Conservation (phyloP, 2,329 filamentous ascomycete species). For the Acarospora socialis region DNA sequence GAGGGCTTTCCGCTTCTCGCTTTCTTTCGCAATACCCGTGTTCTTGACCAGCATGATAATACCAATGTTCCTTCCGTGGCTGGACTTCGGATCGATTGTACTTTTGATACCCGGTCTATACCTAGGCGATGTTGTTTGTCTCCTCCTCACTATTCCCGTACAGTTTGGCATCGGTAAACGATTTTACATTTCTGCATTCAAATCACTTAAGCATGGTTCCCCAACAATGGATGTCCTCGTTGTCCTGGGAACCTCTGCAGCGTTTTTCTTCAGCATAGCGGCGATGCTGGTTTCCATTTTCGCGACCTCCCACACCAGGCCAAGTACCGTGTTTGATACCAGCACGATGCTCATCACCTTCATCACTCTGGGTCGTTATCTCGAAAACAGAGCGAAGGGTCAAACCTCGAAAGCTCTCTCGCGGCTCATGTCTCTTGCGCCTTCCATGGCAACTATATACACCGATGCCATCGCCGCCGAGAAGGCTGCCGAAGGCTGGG, state of each 20-base stretch:
- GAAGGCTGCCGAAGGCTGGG: slow-evolving; percentile 75
- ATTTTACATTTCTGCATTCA: slow-evolving; percentile 88
- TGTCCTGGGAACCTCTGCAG: slow-evolving; percentile 81
- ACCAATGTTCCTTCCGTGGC: slow-evolving; percentile 62
- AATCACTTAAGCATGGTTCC: slow-evolving; percentile 75
- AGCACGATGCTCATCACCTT: slow-evolving; percentile 98
- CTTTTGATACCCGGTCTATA: slow-evolving; percentile 61
- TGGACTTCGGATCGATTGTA: slow-evolving; percentile 62
- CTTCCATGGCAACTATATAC: slow-evolving; percentile 95
- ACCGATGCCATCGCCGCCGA: slow-evolving; percentile 85
- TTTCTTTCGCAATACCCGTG: slow-evolving; percentile 76
- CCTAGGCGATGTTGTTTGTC: slow-evolving; percentile 73
- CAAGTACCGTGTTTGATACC: slow-evolving; percentile 87
- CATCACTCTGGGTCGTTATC: slow-evolving; percentile 74
- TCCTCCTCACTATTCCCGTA: slow-evolving; percentile 75
- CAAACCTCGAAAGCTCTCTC: slow-evolving; percentile 92
- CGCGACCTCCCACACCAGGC: slow-evolving; percentile 60
- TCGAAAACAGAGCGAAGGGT: slow-evolving; percentile 91
- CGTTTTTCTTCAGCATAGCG: slow-evolving; percentile 87
- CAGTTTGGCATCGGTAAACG: slow-evolving; percentile 93
- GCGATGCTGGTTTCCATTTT: slow-evolving; percentile 73
- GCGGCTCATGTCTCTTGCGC: slow-evolving; percentile 84
- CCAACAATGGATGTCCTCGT: slow-evolving; percentile 98
- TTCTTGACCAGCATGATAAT: slow-evolving; percentile 87
- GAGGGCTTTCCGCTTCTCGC: slow-evolving; percentile 60